These are phyloP conservation scores for Diplocarpon rosae DNA, from an alignment of 2,329 filamentous ascomycete species.

Conservation along the genomic window DNA sequence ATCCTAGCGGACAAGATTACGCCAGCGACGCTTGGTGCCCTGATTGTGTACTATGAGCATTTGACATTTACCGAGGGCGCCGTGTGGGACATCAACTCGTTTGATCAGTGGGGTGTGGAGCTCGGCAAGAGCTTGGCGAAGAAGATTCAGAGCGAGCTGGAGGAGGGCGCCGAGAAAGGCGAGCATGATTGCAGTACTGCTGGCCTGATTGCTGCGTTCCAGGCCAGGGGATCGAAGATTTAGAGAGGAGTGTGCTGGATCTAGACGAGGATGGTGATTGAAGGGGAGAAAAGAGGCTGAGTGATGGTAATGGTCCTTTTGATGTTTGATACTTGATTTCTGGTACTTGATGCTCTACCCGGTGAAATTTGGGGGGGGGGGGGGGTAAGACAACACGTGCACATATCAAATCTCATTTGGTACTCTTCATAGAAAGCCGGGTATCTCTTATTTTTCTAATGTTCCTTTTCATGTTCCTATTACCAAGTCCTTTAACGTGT, in stretches of 20 bases:
- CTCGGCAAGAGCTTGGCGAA: slow-evolving; percentile 92
- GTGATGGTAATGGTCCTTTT: too few relatives aligned
- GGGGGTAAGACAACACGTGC: too few relatives aligned
- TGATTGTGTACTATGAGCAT: slow-evolving; percentile 99
- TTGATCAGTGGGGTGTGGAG: slow-evolving; percentile 99
- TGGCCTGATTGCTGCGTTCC: slow-evolving; percentile 84
- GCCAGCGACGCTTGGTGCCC: slow-evolving; percentile 79
- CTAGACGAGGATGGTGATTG: too few relatives aligned
- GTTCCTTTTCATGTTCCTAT: too few relatives aligned
- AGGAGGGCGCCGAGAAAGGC: slow-evolving; percentile 57
- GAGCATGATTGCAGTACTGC: slow-evolving; percentile 82
- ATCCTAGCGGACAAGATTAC: slow-evolving; percentile 89
- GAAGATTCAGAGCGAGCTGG: slow-evolving; percentile 79
- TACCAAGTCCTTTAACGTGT: too few relatives aligned
- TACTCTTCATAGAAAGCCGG: too few relatives aligned
- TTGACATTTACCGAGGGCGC: slow-evolving; percentile 95
- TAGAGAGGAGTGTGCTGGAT: not conserved
- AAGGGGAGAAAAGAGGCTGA: too few relatives aligned
- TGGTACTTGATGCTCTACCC: too few relatives aligned
- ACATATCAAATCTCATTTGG: too few relatives aligned
- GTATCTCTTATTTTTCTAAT: too few relatives aligned
- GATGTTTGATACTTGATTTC: too few relatives aligned
- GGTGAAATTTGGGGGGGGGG: too few relatives aligned
- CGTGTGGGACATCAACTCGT: slow-evolving; percentile 99
- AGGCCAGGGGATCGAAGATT: slow-evolving; percentile 42